Evolutionary conservation across 306 rosid genomes (phyloP).

Genomic region (Calophaca sinica): DNA sequence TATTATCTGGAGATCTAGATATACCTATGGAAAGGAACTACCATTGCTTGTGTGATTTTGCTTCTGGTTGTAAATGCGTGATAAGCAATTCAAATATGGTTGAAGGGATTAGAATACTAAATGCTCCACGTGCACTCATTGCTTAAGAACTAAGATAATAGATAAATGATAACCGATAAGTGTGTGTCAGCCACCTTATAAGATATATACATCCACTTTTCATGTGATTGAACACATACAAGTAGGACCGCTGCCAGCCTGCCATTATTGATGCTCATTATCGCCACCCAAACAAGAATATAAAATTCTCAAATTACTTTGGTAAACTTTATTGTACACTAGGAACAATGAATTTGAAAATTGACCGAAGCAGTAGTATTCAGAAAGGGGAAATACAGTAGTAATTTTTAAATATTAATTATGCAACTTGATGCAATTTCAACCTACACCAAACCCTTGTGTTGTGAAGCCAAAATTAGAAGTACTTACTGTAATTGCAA

Average conservation of each 20-base stretch:
- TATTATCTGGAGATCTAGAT: too few species aligned
- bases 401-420: background rate
- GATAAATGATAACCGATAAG: constrained; percentile 10
- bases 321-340: background rate
- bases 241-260: background rate
- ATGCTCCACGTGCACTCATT: background rate
- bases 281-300: constrained; percentile 10
- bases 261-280: background rate
- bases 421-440: constrained; percentile 5
- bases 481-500: constrained; percentile 1
- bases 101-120: background rate
- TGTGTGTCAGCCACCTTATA: background rate
- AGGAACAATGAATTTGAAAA: background rate
- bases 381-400: background rate
- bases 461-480: background rate
- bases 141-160: background rate
- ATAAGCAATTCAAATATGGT: background rate
- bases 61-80: too few species aligned
- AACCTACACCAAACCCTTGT: too few species aligned
- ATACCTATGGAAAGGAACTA: background rate
- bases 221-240: background rate
- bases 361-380: background rate
- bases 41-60: background rate
- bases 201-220: background rate
- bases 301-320: background rate